Conservation (phyloP, 495 filamentous ascomycete genomes). For the Aspergillus carlsbadensis region DNA sequence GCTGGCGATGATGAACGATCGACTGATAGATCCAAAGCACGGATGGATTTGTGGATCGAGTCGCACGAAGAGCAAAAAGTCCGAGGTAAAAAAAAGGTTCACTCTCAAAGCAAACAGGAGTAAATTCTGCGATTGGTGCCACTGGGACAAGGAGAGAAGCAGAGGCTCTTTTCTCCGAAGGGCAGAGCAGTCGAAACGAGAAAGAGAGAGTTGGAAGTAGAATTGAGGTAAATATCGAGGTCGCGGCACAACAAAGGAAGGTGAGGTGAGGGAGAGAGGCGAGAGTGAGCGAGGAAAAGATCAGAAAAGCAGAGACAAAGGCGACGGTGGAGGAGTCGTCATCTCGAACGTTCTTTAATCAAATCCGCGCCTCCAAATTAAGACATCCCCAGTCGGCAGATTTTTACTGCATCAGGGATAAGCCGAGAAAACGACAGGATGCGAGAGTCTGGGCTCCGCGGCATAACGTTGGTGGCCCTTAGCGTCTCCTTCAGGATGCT, state of each 20-base stretch:
- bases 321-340: neutral
- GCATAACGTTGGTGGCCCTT: neutral
- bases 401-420: conserved; percentile 8
- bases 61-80: conserved; percentile 16
- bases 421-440: neutral
- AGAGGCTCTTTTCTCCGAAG: neutral
- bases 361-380: neutral
- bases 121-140: neutral
- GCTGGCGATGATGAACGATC: neutral
- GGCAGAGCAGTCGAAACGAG: neutral
- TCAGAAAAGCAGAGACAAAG: neutral
- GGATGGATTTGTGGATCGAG: conserved; percentile 14
- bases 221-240: neutral
- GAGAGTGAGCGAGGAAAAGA: neutral
- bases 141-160: conserved; percentile 4
- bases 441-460: neutral
- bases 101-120: conserved; percentile 19
- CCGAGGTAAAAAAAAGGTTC: conserved; percentile 9
- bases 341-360: neutral
- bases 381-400: neutral
- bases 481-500: neutral
- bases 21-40: conserved; percentile 12
- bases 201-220: neutral
- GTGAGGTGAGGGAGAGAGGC: neutral
- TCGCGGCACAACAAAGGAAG: conserved; percentile 2